These are phyloP conservation scores for Endothia cerciana DNA, from an alignment of 2,329 filamentous ascomycete species.

Conservation along the genomic window DNA sequence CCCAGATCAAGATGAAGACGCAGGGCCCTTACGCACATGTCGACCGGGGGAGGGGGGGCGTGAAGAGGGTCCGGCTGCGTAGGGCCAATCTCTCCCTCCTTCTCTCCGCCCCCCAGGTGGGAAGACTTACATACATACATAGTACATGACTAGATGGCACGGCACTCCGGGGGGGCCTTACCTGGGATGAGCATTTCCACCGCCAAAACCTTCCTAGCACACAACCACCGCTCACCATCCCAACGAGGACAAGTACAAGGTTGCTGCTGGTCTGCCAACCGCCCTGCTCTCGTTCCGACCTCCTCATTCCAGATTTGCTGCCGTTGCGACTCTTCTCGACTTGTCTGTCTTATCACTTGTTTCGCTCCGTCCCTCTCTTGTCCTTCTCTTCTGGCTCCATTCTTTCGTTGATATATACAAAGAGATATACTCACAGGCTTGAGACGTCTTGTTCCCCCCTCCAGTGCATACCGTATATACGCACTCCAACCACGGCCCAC, in stretches of 20 bases:
- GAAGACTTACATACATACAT: background rate
- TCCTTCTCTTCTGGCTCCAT: background rate
- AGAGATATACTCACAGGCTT: background rate
- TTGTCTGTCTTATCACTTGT: background rate
- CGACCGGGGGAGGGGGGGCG: background rate
- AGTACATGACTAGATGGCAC: background rate
- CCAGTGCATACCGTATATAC: no score
- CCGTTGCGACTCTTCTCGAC: background rate
- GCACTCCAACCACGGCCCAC: no score
- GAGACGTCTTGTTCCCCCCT: background rate
- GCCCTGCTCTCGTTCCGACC: background rate
- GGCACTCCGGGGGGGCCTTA: constrained; percentile 1
- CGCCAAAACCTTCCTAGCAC: background rate
- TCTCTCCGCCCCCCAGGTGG: no score
- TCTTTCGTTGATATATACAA: constrained; percentile 5
- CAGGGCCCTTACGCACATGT: background rate
- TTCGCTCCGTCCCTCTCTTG: constrained; percentile 2
- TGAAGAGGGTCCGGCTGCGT: background rate
- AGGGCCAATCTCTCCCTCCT: background rate
- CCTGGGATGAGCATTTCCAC: constrained; percentile 7
- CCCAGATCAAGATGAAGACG: background rate
- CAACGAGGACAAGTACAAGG: constrained; percentile 13
- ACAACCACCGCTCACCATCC: constrained; percentile 1
- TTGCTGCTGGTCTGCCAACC: constrained; percentile 16
- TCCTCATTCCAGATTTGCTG: background rate